Percentiles rank a stretch among this genome's conserved stretches.
phyloP scores from a whole-genome alignment of 2,329 filamentous ascomycete genomes.

The Aphanocladium album region DNA sequence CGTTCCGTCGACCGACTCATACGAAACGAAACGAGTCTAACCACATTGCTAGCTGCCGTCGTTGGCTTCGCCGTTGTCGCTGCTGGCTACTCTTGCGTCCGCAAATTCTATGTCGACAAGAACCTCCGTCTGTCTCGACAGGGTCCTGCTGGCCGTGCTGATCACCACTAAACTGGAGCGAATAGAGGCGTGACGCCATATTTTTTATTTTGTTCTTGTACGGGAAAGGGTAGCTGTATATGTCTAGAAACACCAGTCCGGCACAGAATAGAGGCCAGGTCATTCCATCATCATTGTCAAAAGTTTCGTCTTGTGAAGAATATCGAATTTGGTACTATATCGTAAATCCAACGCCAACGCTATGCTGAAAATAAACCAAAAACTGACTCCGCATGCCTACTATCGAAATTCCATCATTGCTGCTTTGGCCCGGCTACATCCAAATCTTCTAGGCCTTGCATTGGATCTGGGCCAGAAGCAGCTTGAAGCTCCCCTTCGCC shows the following conservation, averaged over 20 bases:
- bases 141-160: conserved; percentile 40
- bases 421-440: conserved; percentile 91
- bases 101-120: conserved; percentile 86
- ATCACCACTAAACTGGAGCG: conserved; percentile 30
- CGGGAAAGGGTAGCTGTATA: conserved; percentile 14
- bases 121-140: conserved; percentile 82
- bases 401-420: conserved; percentile 42
- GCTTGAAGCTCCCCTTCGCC: conserved; percentile 67
- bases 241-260: conserved; percentile 14
- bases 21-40: neutral
- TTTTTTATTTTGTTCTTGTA: conserved; percentile 18
- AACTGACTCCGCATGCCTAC: neutral
- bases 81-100: conserved; percentile 73
- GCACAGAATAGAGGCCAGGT: conserved; percentile 15
- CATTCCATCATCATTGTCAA: conserved; percentile 6
- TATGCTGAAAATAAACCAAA: conserved; percentile 30
- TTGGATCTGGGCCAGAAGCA: conserved; percentile 68
- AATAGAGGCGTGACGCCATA: conserved; percentile 14
- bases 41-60: conserved; percentile 62
- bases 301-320: neutral
- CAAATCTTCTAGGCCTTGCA: conserved; percentile 90
- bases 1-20: conserved; percentile 14
- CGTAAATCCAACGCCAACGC: conserved; percentile 38
- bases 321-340: conserved; percentile 12
- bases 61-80: conserved; percentile 78